These are phyloP conservation scores for Styphnolobium japonicum DNA, from an alignment of 306 rosid species.

Conservation along the genomic window DNA sequence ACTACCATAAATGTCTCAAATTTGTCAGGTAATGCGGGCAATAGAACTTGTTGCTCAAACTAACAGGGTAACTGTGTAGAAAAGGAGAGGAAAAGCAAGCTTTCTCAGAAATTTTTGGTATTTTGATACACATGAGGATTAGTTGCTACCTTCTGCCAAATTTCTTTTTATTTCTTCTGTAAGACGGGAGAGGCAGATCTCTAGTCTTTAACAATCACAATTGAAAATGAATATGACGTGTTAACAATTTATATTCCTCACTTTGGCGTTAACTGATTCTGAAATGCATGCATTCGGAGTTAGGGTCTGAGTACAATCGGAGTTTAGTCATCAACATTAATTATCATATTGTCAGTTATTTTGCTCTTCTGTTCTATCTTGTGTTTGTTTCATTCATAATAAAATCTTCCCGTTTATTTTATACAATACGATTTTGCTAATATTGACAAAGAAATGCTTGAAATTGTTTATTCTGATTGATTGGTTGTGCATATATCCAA, in stretches of 20 bases:
- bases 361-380: not conserved
- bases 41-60: constrained; percentile 66
- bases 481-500: not conserved
- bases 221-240: constrained; percentile 26
- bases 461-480: not conserved
- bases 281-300: constrained; percentile 9
- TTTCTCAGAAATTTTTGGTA: constrained; percentile 5
- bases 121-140: constrained; percentile 13
- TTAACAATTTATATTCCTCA: constrained; percentile 16
- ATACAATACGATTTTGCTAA: not conserved
- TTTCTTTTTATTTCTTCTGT: constrained; percentile 19
- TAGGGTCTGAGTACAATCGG: constrained; percentile 10
- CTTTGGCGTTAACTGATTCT: constrained; percentile 15
- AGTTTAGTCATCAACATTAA: constrained; percentile 28
- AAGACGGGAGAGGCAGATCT: constrained; percentile 22
- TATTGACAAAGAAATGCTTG: not conserved
- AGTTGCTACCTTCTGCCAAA: constrained; percentile 23
- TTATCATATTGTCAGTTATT: constrained; percentile 4
- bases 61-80: constrained; percentile 29
- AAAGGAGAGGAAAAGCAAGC: constrained; percentile 13
- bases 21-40: constrained; percentile 28
- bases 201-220: constrained; percentile 27
- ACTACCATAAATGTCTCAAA: constrained; percentile 63
- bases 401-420: not conserved
- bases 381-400: not conserved